Conservation (phyloP, 2,329 filamentous ascomycete genomes). For the Cladophialophora bantiana region DNA sequence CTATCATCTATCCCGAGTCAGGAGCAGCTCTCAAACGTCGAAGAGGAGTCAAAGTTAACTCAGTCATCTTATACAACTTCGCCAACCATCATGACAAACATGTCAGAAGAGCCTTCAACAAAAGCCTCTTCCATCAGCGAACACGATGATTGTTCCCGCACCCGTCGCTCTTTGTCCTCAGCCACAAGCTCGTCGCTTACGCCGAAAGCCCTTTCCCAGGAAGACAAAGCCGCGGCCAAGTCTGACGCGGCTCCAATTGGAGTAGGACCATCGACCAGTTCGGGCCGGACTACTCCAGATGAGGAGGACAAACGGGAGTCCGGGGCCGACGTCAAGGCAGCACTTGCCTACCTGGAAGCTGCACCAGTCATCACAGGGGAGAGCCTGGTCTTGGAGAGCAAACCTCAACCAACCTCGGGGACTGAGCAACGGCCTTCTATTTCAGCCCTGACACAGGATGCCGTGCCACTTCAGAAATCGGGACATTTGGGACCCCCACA, state of each 20-base stretch:
- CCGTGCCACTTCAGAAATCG: conserved; percentile 7
- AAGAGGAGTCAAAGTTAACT: conserved; percentile 40
- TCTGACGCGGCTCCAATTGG: background rate
- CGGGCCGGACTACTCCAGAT: background rate
- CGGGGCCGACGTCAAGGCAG: background rate
- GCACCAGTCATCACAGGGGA: background rate
- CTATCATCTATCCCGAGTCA: conserved; percentile 30
- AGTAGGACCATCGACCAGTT: conserved; percentile 9
- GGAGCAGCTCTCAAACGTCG: conserved; percentile 33
- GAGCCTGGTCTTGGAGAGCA: background rate
- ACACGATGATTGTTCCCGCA: conserved; percentile 34
- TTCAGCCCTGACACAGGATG: background rate
- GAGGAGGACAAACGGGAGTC: background rate
- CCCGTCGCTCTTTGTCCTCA: conserved; percentile 38
- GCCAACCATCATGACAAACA: conserved; percentile 41
- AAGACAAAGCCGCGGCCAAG: conserved; percentile 22
- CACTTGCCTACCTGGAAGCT: conserved; percentile 11
- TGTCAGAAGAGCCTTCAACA: conserved; percentile 44
- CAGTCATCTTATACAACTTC: conserved; percentile 43
- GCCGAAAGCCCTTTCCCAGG: conserved; percentile 29
- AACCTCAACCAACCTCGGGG: background rate
- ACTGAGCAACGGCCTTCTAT: background rate
- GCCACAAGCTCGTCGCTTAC: conserved; percentile 39
- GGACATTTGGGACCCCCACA: conserved; percentile 21
- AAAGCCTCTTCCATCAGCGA: conserved; percentile 46